Evolutionary conservation across 2,329 filamentous ascomycete genomes (phyloP), one percentile per base, ranked within the genome.

Genomic region (Boeremia exigua): DNA sequence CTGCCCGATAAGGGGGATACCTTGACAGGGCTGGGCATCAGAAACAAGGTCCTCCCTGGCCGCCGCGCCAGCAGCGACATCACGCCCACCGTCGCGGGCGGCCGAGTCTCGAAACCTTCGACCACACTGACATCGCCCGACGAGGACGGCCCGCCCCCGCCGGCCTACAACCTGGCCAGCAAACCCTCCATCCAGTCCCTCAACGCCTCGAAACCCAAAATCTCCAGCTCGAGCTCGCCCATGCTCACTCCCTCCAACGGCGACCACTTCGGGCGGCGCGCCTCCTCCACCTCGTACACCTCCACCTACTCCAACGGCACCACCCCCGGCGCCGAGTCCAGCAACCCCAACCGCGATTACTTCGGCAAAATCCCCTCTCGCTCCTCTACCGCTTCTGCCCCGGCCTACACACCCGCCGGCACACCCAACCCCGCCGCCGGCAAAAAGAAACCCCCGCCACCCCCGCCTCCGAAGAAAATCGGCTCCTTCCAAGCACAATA

Each of bases 361-460:
- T 76, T 76, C 69, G 67, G 80, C 69, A 70, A 72, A 77, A 69
- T 74, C 75, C 63, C 76, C 80, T 78, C 74, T 64, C 60, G 71
- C 58, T 72, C 70, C 75, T 75, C 73, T 63, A 71, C 54, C 52
- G 60, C 54, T 3, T 65, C 62, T 5, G 59, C 57, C 4, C 53
- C 53, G 19, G 53, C 47, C 2, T 56, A 51, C 37, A 60, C 59
- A 64, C 72, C 61, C 62, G 70, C 48, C 15, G 9, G 61, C 25
- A 79, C 60, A 55, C 78, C 52, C 70, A 82, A 72, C 76, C 80
- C 68, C 73, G 79, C 61, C 44, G 62, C 72, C 34, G 78, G 75
- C 4, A 90, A 89, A 77, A 94, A 94, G 79, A 90, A 89, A 75
- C 87, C 87, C 1, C 89, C 90, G 0, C 90, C 90, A 0, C 90